phyloP scores from a whole-genome alignment of 768 basidiomycete genomes.

The Boletus insuetus region DNA sequence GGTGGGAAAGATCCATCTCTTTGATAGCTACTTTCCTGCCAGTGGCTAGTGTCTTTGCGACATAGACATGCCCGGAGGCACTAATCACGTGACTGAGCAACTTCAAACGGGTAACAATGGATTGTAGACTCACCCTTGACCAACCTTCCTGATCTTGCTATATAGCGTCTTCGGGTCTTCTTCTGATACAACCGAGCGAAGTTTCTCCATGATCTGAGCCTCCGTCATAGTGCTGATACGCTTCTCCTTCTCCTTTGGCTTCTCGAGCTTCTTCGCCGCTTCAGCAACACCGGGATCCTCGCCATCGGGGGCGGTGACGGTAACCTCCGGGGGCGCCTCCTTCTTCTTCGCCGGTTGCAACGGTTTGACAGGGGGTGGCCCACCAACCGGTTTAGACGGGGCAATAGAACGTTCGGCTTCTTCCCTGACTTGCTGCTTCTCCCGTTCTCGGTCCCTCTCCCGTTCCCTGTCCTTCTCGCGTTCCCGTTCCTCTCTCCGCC shows the following conservation, averaged over 20 bases:
- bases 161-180: conserved; percentile 90
- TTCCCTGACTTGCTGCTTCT: conserved; percentile 28
- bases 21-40: conserved; percentile 95
- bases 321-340: conserved; percentile 40
- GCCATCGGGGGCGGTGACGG: conserved; percentile 48
- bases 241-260: conserved; percentile 53
- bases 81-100: conserved; percentile 40
- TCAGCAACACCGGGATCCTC: conserved; percentile 55
- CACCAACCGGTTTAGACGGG: conserved; percentile 13
- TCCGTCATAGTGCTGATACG: conserved; percentile 96
- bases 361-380: conserved; percentile 67
- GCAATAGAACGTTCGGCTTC: conserved; percentile 27
- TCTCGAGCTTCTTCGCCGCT: conserved; percentile 66
- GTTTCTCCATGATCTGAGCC: conserved; percentile 97
- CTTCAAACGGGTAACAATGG: background rate
- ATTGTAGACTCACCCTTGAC: conserved; percentile 78
- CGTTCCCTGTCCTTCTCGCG: conserved; percentile 31
- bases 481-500: conserved; percentile 38
- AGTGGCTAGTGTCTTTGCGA: conserved; percentile 83
- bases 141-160: conserved; percentile 98
- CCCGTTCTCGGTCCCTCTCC: conserved; percentile 16
- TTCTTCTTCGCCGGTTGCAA: conserved; percentile 73
- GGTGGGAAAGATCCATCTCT: conserved; percentile 95
- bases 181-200: conserved; percentile 80
- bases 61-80: conserved; percentile 96